These are phyloP conservation scores for Immersiporthe knoxdaviesiana DNA, from an alignment of 2,329 filamentous ascomycete species.

Conservation along the genomic window DNA sequence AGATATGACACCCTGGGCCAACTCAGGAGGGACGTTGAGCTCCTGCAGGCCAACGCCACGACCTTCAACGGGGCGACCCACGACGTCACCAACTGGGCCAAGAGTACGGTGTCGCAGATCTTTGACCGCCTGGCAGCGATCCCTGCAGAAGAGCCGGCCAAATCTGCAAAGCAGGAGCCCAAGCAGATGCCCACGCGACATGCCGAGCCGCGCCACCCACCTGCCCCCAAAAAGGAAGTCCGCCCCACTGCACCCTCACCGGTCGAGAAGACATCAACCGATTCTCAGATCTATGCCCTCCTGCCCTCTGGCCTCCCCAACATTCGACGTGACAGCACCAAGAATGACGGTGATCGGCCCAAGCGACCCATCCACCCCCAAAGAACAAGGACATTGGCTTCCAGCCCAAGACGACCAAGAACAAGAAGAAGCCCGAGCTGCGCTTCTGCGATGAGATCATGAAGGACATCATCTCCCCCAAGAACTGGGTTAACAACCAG, in stretches of 20 bases:
- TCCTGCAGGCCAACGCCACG: conserved; percentile 79
- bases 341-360: conserved; percentile 75
- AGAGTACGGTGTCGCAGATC: conserved; percentile 59
- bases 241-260: conserved; percentile 38
- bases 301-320: conserved; percentile 77
- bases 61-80: conserved; percentile 84
- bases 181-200: conserved; percentile 52
- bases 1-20: conserved; percentile 71
- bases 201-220: conserved; percentile 47
- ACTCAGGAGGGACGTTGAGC: conserved; percentile 73
- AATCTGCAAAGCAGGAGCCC: conserved; percentile 64
- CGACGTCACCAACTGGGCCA: conserved; percentile 64
- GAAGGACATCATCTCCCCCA: conserved; percentile 74
- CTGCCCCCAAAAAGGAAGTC: conserved; percentile 38
- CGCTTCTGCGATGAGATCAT: conserved; percentile 87
- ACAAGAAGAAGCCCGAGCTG: conserved; percentile 89
- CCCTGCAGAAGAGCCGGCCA: conserved; percentile 58
- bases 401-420: conserved; percentile 79
- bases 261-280: conserved; percentile 39
- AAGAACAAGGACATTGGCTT: conserved; percentile 93
- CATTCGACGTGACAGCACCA: conserved; percentile 83
- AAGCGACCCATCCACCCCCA: conserved; percentile 92
- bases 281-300: conserved; percentile 65
- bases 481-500: conserved; percentile 68
- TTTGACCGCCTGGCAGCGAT: conserved; percentile 51